Conservation (phyloP, 1,139 yeast genomes). For the Hyphopichia buzzinii region DNA sequence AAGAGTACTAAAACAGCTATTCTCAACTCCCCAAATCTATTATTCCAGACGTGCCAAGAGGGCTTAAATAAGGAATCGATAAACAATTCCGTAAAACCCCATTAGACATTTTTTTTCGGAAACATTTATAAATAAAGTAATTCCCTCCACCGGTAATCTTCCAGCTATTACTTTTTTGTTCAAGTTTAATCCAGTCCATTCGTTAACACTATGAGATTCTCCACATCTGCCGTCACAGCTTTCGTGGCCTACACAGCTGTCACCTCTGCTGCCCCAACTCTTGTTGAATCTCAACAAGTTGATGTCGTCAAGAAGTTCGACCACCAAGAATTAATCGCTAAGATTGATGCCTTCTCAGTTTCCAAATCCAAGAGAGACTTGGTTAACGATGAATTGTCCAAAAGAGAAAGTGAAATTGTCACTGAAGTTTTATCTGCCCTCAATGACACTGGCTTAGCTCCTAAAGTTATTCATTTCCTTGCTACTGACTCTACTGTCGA, state of each 20-base stretch:
- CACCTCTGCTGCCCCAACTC: conserved; percentile 29
- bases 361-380: conserved; percentile 32
- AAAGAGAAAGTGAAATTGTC: conserved; percentile 37
- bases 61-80: background rate
- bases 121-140: too few relatives aligned
- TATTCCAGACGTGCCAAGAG: background rate
- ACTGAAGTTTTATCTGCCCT: conserved; percentile 42
- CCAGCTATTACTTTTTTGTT: background rate
- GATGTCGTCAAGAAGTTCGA: conserved; percentile 4
- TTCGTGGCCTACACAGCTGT: conserved; percentile 25
- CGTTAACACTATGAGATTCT: conserved; percentile 20
- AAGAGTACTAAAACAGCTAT: background rate
- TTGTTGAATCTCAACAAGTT: conserved; percentile 4
- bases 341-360: conserved; percentile 17
- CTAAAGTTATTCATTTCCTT: conserved; percentile 34
- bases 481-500: conserved; percentile 33
- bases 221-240: conserved; percentile 27
- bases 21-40: background rate
- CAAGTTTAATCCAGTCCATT: conserved; percentile 4
- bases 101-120: too few relatives aligned
- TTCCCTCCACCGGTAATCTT: too few relatives aligned
- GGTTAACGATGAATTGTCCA: conserved; percentile 21
- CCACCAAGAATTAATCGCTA: conserved; percentile 3
- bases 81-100: too few relatives aligned
- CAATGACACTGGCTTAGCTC: conserved; percentile 39